These are phyloP conservation scores for Brassica balearica DNA, from an alignment of 441 rosid genomes.

Conservation along the genomic window DNA sequence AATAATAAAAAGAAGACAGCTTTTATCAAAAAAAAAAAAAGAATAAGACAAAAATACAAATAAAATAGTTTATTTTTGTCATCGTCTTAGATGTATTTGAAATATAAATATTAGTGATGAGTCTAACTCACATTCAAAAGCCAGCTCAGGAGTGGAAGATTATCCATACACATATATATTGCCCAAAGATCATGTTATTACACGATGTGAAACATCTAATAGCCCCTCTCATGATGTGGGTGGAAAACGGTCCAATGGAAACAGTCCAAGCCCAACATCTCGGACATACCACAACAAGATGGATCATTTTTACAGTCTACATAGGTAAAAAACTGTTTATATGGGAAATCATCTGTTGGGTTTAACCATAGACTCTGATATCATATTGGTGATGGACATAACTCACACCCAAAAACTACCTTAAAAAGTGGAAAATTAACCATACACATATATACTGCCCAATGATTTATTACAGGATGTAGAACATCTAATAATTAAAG, in stretches of 20 bases:
- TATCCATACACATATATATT: too few species aligned
- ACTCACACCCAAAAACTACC: background rate
- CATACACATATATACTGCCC: background rate
- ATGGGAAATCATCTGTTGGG: background rate
- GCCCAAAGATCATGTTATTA: too few species aligned
- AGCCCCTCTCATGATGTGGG: too few species aligned
- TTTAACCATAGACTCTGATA: background rate
- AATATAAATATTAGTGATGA: background rate
- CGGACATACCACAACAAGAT: background rate
- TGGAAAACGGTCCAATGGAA: background rate
- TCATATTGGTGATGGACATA: background rate
- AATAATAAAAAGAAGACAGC: background rate
- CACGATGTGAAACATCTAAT: too few species aligned
- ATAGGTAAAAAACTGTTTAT: background rate
- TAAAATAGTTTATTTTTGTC: background rate
- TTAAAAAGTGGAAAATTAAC: background rate
- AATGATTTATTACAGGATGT: background rate
- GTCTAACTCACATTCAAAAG: too few species aligned
- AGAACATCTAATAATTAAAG: background rate
- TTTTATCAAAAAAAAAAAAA: too few species aligned
- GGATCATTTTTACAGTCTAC: background rate
- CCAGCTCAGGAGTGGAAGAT: too few species aligned
- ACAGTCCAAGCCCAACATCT: too few species aligned
- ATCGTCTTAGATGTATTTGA: background rate
- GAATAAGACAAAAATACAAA: background rate